Evolutionary conservation across 306 rosid genomes (phyloP), one percentile per base, ranked within the genome.

Genomic region (Lathyrus tuberosus): DNA sequence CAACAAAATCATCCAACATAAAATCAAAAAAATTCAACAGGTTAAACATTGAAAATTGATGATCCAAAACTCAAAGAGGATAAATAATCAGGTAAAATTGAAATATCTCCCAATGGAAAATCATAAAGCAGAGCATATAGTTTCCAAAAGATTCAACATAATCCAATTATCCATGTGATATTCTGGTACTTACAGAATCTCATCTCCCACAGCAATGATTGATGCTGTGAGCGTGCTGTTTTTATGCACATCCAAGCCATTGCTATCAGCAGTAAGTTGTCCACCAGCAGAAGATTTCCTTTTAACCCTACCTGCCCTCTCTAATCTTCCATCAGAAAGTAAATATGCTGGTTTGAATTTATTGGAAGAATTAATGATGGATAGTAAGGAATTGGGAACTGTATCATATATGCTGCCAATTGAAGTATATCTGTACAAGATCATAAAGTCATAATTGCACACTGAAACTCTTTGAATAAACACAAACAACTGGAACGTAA

Each of bases 261-360:
- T 85, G 77, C 84, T 80, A 72, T 59, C 79, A 67, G 86, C 77
- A 67, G 81, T 73, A 58, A 57, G 40, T 62, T 69, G 68, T 73
- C 80, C 74, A 71, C 52, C 15, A 71, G 80, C 77, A 70, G 89
- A 79, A 56, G 94, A 86, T 68, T 58, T 16, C 67, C 83, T 88
- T 83, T 84, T 90, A 52, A 71, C 91, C 79, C 98, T 88, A 71
- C 98, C 98, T 0, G 97, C 98, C 81, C 98, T 85, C 84, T 90
- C 96, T 68, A 86, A 79, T 84, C 97, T 90, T 80, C 98, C 98
- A 77, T 90, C 97, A 24, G 87, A 83, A 68, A 94, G 98, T 70
- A 94, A 71, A 81, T 94, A 90, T 6, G 98, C 96, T 6, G 97
- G 97, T 78, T 86, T 88, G 79, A 86, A 94, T 72, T 77, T 80